Evolutionary conservation across 345 rosid species (phyloP).

Genomic region (Eutrema heterophyllum): DNA sequence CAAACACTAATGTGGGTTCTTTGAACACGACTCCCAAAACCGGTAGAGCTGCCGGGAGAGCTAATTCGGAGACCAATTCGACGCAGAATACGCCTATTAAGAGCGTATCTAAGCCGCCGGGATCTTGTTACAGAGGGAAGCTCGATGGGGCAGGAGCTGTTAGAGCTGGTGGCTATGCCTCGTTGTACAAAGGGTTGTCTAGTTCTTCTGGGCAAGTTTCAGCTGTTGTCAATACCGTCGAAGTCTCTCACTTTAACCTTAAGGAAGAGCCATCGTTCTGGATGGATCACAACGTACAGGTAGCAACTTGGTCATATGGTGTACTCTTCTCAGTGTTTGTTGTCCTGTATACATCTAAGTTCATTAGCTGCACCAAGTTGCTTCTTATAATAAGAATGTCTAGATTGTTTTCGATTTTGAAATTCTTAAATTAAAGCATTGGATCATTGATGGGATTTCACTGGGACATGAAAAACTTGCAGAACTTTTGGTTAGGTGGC

Average conservation of each 20-base stretch:
- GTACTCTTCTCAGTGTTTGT: neutral
- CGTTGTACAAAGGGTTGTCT: conserved; percentile 76
- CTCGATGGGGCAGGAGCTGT: conserved; percentile 44
- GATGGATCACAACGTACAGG: conserved; percentile 99
- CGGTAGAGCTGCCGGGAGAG: conserved; percentile 31
- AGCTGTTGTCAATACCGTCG: conserved; percentile 53
- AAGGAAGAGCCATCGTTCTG: conserved; percentile 93
- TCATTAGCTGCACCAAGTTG: conserved; percentile 12
- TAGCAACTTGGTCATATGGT: conserved; percentile 13
- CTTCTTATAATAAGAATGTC: neutral
- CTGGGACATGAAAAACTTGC: too few relatives aligned
- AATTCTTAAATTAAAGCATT: neutral
- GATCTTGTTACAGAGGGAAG: conserved; percentile 51
- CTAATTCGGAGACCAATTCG: conserved; percentile 41
- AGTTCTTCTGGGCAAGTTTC: conserved; percentile 42
- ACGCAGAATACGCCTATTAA: conserved; percentile 82
- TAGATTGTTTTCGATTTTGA: neutral
- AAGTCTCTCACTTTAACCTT: conserved; percentile 92
- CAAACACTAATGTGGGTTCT: conserved; percentile 21
- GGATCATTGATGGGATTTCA: neutral
- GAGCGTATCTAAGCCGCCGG: conserved; percentile 88
- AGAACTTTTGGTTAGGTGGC: neutral
- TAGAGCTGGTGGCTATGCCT: conserved; percentile 54
- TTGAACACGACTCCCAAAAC: conserved; percentile 52
- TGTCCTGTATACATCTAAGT: neutral